Conservation (phyloP, 2,329 filamentous ascomycete species). For the Botrytis fabae region DNA sequence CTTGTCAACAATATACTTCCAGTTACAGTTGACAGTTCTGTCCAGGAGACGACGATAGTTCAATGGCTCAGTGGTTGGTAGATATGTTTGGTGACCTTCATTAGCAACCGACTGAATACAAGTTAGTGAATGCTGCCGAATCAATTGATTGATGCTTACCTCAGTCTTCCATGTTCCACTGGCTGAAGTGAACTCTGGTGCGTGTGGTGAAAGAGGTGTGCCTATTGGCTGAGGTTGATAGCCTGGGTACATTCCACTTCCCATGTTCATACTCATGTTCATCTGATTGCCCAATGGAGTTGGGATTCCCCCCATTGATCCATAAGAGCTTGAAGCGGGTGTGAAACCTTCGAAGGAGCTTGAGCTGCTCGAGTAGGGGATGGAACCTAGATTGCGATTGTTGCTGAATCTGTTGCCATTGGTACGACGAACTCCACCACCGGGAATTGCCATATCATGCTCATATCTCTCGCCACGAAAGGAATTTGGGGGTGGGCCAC, state of each 20-base stretch:
- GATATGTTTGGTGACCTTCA: conserved; percentile 68
- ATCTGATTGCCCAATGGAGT: conserved; percentile 29
- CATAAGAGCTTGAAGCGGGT: conserved; percentile 35
- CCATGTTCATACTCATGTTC: conserved; percentile 29
- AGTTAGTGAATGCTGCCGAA: conserved; percentile 32
- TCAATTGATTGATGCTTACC: conserved; percentile 36
- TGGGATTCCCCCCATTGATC: conserved; percentile 35
- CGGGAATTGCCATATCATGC: conserved; percentile 36
- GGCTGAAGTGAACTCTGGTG: conserved; percentile 69
- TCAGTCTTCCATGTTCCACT: conserved; percentile 42
- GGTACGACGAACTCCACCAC: conserved; percentile 34
- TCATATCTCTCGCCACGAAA: conserved; percentile 40
- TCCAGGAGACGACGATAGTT: conserved; percentile 96
- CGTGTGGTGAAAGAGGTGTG: conserved; percentile 70
- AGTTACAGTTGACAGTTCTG: conserved; percentile 95
- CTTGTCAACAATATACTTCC: conserved; percentile 99
- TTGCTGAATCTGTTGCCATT: conserved; percentile 37
- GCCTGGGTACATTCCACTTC: conserved; percentile 40
- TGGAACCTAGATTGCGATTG: conserved; percentile 32
- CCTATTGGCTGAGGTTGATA: conserved; percentile 57
- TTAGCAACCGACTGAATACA: conserved; percentile 47
- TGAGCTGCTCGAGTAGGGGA: conserved; percentile 40
- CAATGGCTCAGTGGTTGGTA: conserved; percentile 84
- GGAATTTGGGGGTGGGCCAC: conserved; percentile 32
- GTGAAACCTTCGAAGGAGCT: conserved; percentile 41